Conservation (phyloP, 75 land plant genomes). For the Picea glauca region DNA sequence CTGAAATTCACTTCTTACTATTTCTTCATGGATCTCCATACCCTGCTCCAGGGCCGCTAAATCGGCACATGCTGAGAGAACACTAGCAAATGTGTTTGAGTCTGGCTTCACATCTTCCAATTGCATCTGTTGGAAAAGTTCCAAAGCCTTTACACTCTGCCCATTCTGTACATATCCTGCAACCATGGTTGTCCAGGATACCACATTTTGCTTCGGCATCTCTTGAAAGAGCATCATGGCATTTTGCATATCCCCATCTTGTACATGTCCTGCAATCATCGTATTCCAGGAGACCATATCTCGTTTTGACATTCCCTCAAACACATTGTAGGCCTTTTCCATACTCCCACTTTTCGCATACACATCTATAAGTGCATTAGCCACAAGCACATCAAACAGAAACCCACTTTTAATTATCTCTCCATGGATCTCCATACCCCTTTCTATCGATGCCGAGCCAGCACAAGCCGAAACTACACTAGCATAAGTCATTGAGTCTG, state of each 20-base stretch:
- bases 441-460: slow-evolving; percentile 6
- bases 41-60: slow-evolving; percentile 18
- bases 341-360: slow-evolving; percentile 18
- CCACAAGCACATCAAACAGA: not conserved
- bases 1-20: slow-evolving; percentile 11
- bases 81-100: slow-evolving; percentile 19
- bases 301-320: slow-evolving; percentile 1
- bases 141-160: slow-evolving; percentile 38
- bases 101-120: slow-evolving; percentile 7
- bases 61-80: slow-evolving; percentile 20
- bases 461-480: slow-evolving; percentile 42
- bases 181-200: slow-evolving; percentile 67
- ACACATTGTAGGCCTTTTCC: slow-evolving; percentile 5
- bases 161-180: slow-evolving; percentile 42
- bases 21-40: slow-evolving; percentile 14
- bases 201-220: slow-evolving; percentile 30
- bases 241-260: slow-evolving; percentile 26
- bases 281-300: slow-evolving; percentile 50
- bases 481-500: slow-evolving; percentile 47
- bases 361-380: slow-evolving; percentile 16
- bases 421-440: slow-evolving; percentile 11
- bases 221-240: slow-evolving; percentile 32
- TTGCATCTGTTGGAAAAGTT: slow-evolving; percentile 31
- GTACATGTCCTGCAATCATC: slow-evolving; percentile 36
- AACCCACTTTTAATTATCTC: not conserved